Evolutionary conservation across 192 early-diverging fungal genomes (phyloP).

Genomic region (Thoreauomyces humboldtii): DNA sequence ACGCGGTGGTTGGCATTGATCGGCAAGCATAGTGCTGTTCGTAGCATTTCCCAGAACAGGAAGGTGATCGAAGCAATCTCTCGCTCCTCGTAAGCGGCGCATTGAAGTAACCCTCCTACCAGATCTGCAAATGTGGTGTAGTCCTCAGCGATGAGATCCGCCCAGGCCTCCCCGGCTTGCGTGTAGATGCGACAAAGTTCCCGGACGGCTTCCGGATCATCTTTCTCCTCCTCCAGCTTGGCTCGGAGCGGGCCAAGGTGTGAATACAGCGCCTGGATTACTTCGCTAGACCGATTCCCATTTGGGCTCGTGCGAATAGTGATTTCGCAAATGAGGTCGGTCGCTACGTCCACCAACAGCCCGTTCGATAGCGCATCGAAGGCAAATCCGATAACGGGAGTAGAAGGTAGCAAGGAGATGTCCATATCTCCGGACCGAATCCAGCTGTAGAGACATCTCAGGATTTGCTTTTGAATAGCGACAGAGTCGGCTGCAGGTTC

Average conservation of each 20-base stretch:
- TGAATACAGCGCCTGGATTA: slow-evolving; percentile 65
- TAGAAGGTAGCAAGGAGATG: slow-evolving; percentile 56
- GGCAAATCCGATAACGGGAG: slow-evolving; percentile 64
- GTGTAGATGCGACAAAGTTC: slow-evolving; percentile 85
- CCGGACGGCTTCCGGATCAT: slow-evolving; percentile 78
- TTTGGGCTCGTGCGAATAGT: slow-evolving; percentile 43
- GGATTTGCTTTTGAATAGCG: slow-evolving; percentile 13
- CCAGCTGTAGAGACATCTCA: slow-evolving; percentile 80
- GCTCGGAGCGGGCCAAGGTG: slow-evolving; percentile 35
- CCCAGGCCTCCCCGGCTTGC: slow-evolving; percentile 86
- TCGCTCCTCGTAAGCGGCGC: slow-evolving; percentile 73
- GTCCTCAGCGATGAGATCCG: slow-evolving; percentile 68
- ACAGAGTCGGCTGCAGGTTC: not conserved
- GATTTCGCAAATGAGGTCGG: slow-evolving; percentile 81
- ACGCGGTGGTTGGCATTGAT: slow-evolving; percentile 35
- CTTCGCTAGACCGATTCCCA: too few species aligned
- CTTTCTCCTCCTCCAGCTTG: slow-evolving; percentile 48
- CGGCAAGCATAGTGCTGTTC: slow-evolving; percentile 45
- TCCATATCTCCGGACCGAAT: slow-evolving; percentile 76
- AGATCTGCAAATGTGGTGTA: slow-evolving; percentile 67
- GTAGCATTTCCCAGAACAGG: slow-evolving; percentile 83
- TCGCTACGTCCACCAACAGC: slow-evolving; percentile 77
- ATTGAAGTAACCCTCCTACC: slow-evolving; percentile 79
- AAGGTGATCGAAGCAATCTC: slow-evolving; percentile 91
- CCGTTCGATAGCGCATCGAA: slow-evolving; percentile 72